Conservation (phyloP, 371 early-diverging fungal genomes). For the Phascolomyces articulosus region DNA sequence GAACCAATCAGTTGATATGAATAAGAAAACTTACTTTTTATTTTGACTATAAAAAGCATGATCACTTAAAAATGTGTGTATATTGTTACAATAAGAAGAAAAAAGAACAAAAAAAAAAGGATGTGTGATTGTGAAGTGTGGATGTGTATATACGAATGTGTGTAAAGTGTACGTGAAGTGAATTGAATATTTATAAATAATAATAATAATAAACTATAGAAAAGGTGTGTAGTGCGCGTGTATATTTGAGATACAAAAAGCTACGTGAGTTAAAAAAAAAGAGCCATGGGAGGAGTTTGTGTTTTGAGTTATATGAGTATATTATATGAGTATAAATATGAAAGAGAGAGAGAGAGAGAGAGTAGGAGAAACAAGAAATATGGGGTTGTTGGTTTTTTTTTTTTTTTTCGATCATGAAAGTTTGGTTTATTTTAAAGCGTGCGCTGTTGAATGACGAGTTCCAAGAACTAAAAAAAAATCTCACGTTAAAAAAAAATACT, state of each 20-base stretch:
- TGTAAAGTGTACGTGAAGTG: neutral
- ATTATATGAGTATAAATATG: too few species aligned
- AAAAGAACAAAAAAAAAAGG: neutral
- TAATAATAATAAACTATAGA: neutral
- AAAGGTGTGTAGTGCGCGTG: neutral
- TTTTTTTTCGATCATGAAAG: too few species aligned
- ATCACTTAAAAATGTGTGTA: neutral
- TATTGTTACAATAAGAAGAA: slow-evolving; percentile 1
- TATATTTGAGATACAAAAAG: neutral
- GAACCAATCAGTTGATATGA: too few species aligned
- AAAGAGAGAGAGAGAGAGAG: too few species aligned
- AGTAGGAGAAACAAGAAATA: too few species aligned
- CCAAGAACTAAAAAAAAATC: slow-evolving; percentile 3
- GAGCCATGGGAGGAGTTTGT: too few species aligned
- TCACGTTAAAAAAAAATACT: neutral
- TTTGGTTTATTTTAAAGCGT: neutral
- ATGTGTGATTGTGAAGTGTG: too few species aligned
- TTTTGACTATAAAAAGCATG: neutral
- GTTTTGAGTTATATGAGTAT: too few species aligned
- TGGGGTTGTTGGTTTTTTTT: too few species aligned
- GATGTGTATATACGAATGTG: neutral
- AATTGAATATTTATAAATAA: neutral
- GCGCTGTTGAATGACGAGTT: slow-evolving; percentile 8
- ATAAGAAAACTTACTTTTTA: neutral
- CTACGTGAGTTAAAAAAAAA: too few species aligned